Percentiles rank a stretch among this genome's conserved stretches.
These are phyloP conservation scores for Plenodomus tracheiphilus DNA, from an alignment of 2,329 filamentous ascomycete genomes.

Conservation along the genomic window DNA sequence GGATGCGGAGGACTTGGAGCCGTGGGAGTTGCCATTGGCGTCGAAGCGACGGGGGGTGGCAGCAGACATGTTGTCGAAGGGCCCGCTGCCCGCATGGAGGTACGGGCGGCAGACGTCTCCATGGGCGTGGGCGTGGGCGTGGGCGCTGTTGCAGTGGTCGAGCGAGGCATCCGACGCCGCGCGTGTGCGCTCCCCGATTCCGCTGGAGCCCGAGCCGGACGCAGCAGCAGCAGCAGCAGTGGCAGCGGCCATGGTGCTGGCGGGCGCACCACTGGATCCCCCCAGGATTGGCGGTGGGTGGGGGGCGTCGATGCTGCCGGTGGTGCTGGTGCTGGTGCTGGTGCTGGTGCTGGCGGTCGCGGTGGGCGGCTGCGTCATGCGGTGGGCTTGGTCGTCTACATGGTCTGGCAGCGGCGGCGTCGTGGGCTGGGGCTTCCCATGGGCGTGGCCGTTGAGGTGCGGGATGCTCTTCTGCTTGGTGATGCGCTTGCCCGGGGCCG, in stretches of 20 bases:
- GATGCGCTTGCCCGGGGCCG: conserved; percentile 74
- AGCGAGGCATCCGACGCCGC: conserved; percentile 50
- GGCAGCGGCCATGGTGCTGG: conserved; percentile 8
- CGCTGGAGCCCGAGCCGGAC: not conserved
- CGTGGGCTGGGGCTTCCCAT: conserved; percentile 44
- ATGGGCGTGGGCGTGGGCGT: conserved; percentile 28
- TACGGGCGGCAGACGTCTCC: conserved; percentile 40
- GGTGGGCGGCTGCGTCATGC: conserved; percentile 2
- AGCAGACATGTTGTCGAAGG: conserved; percentile 42
- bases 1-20: conserved; percentile 65
- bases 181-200: conserved; percentile 41
- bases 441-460: conserved; percentile 48
- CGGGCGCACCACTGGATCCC: conserved; percentile 6
- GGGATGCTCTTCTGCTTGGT: conserved; percentile 52
- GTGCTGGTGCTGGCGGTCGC: not conserved
- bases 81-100: conserved; percentile 21
- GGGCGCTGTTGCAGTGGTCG: conserved; percentile 22
- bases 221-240: conserved; percentile 8
- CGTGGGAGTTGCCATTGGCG: conserved; percentile 55
- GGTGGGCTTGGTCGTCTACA: conserved; percentile 34
- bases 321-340: conserved; percentile 2
- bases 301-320: not conserved
- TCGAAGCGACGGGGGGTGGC: conserved; percentile 62
- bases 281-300: not conserved
- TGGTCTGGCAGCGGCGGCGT: conserved; percentile 45